Base-by-base conservation (phyloP, 73 alveolate species). In the Breviolum minutum region DNA sequence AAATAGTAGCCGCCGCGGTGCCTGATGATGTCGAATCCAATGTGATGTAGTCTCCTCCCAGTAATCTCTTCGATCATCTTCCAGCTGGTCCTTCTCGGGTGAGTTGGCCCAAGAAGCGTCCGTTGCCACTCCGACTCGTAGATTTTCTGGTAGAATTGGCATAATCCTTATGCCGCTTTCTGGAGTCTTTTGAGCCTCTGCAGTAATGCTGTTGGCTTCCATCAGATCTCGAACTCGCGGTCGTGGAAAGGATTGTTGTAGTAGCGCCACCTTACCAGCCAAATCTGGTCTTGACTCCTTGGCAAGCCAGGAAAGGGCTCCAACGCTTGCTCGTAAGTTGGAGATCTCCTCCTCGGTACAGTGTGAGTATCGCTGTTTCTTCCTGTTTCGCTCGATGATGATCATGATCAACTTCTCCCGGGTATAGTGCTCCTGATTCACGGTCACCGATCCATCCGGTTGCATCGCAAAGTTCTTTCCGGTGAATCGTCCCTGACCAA, bases 371-470 rank as follows among this genome's bases (percentile, higher is more conserved):
- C 77, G 17, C 6, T 68, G 77, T 68, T 6, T 1, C 6, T 68
- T 68, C n/a, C 77, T 2, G n/a, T 0, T 2, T 6, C 6, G 1
- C 2, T 1, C 4, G 2, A 68, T 1, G 8, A 2, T 6, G 24
- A 68, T 68, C 6, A 2, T 6, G 24, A 17, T 1, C 24, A 68
- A 6, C 24, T 68, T 68, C 77, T 68, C 77, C 77, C 4, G 1
- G 77, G 77, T 68, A 68, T 22, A 68, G 77, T 68, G 77, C n/a
- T 68, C 77, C 6, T 68, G 77, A 68, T 68, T 2, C n/a, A 68
- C 24, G 3, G 6, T 68, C n/a, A 17, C 77, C 3, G 8, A 2
- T 2, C 77, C 77, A 4, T 68, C 77, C n/a, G 17, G 17, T 13
- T 66, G 77, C n/a, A n/a, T n/a, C n/a, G n/a, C n/a, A n/a, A 68